Conservation (phyloP, 257 asterid genomes). For the Parsonsia alboflavescens region DNA sequence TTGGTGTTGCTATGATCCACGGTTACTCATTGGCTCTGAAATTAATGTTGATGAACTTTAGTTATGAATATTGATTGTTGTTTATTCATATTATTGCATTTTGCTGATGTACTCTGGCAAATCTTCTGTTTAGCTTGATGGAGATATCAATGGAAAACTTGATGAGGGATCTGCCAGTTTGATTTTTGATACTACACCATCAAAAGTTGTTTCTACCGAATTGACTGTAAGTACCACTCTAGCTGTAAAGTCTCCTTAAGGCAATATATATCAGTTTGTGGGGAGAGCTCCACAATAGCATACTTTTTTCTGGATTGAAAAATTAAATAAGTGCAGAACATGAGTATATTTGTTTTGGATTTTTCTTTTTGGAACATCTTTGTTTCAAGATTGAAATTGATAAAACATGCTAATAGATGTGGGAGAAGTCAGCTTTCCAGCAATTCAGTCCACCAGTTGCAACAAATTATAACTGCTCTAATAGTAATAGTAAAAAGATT, state of each 20-base stretch:
- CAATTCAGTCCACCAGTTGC: background rate
- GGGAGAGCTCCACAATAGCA: slow-evolving; percentile 1
- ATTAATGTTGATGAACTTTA: background rate
- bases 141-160: slow-evolving; percentile 76
- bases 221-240: slow-evolving; percentile 60
- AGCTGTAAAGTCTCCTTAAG: slow-evolving; percentile 2
- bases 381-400: background rate
- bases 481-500: background rate
- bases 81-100: background rate
- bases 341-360: background rate
- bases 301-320: background rate
- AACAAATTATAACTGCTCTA: background rate
- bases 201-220: slow-evolving; percentile 90
- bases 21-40: no score
- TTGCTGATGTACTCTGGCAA: slow-evolving; percentile 12
- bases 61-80: background rate
- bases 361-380: background rate
- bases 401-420: background rate
- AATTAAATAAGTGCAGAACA: background rate
- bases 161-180: slow-evolving; percentile 87
- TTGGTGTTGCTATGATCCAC: background rate
- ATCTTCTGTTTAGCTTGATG: slow-evolving; percentile 56
- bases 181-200: slow-evolving; percentile 82
- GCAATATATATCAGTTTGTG: background rate
- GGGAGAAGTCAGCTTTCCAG: background rate